Evolutionary conservation across 768 basidiomycete species (phyloP).

Genomic region (Leucocoprinus leucothites): DNA sequence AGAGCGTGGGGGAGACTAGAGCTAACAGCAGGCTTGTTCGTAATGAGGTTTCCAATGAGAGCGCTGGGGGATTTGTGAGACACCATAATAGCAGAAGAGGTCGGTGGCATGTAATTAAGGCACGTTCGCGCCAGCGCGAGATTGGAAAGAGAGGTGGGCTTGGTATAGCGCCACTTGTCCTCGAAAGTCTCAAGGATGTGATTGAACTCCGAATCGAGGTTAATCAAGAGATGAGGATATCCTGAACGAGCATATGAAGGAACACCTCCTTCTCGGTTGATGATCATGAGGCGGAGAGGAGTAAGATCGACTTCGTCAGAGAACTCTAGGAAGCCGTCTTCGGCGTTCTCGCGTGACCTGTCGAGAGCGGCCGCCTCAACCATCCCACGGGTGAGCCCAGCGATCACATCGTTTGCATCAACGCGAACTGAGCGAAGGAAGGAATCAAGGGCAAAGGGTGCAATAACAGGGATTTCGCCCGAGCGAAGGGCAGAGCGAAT

Average conservation of each 20-base stretch:
- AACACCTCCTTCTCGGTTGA: constrained; percentile 94
- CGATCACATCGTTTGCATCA: constrained; percentile 84
- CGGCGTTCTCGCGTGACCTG: constrained; percentile 25
- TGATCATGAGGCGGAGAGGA: constrained; percentile 94
- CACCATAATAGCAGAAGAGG: constrained; percentile 94
- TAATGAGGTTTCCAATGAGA: constrained; percentile 95
- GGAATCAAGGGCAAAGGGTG: constrained; percentile 91
- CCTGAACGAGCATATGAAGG: constrained; percentile 96
- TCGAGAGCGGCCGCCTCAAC: constrained; percentile 44
- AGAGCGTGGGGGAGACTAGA: constrained; percentile 94
- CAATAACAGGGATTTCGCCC: constrained; percentile 94
- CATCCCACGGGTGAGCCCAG: constrained; percentile 87
- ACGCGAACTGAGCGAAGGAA: constrained; percentile 84
- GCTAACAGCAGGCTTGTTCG: constrained; percentile 95
- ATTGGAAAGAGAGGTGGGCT: constrained; percentile 87
- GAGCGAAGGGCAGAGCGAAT: constrained; percentile 87
- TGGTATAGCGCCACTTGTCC: constrained; percentile 65
- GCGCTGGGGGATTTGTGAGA: constrained; percentile 95
- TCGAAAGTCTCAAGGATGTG: constrained; percentile 87
- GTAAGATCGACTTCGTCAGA: constrained; percentile 75
- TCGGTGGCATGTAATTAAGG: constrained; percentile 86
- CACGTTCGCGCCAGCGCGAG: constrained; percentile 83
- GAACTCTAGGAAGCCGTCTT: constrained; percentile 31
- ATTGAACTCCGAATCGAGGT: constrained; percentile 81
- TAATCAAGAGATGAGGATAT: constrained; percentile 93